Base-by-base conservation (phyloP, 768 basidiomycete species). In the Crepidotus variabilis region DNA sequence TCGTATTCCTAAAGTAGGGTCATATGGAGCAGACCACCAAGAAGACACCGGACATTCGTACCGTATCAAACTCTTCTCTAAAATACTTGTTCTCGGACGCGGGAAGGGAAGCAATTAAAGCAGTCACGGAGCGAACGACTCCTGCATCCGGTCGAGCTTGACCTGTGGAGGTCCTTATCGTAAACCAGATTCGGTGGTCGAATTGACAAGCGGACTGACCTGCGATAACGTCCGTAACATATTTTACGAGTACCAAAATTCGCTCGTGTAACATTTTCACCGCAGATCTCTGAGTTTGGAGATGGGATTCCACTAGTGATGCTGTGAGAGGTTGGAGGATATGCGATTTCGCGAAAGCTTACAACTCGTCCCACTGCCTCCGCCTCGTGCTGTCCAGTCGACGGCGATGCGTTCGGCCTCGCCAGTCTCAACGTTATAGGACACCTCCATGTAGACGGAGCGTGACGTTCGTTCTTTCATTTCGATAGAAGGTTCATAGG, bases 341-440 rank as follows among this genome's bases (percentile, higher is more conserved):
- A 13, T 58, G 20, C 24, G 45, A 59, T 57, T 33, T 22, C 13
- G 52, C 47, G 18, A 52, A 14, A 48, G 78, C 90, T 73, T 62
- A 94, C 93, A 74, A 60, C 86, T 91, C 13, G 86, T 90, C 45
- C 87, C 88, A 60, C 86, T 89, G 24, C 84, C 90, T 49, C 92
- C 91, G 8, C 91, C 90, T 68, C 86, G 85, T 22, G 92, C 90
- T 2, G 92, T 92, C 82, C 93, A 96, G 69, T 98, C 96, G 0
- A 99, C 97, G 6, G 97, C 97, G 60, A 99, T 98, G 36, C 97
- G 86, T 69, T 99, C 97, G 14, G 97, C 97, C 73, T 99, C 97
- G 33, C 96, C 97, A 0, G 96, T 98, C 71, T 98, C 96, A 16
- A 99, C 88, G 50, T 83, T 87, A 72, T 87, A 98, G 2, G 88